These are phyloP conservation scores for Suillus spraguei DNA, from an alignment of 768 basidiomycete genomes.

Conservation along the genomic window DNA sequence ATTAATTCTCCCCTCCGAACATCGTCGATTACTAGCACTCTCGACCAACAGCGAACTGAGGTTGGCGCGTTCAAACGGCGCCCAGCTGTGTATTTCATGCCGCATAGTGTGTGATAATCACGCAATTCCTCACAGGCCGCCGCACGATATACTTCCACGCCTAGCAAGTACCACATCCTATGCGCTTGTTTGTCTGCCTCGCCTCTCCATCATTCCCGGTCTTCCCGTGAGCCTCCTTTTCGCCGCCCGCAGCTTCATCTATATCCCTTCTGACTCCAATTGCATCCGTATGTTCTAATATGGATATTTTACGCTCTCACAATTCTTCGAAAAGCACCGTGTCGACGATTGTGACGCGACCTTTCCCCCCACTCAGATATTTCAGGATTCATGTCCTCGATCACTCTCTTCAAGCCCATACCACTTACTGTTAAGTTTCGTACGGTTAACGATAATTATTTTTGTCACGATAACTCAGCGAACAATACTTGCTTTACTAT, in stretches of 20 bases:
- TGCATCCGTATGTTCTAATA: slow-evolving; percentile 14
- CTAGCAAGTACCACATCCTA: slow-evolving; percentile 11
- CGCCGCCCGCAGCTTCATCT: slow-evolving; percentile 33
- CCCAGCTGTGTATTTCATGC: slow-evolving; percentile 14
- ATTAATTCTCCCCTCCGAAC: slow-evolving; percentile 25
- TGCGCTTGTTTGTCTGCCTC: slow-evolving; percentile 15
- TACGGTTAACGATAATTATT: slow-evolving; percentile 24
- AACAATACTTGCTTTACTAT: slow-evolving; percentile 5
- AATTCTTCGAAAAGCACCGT: slow-evolving; percentile 35
- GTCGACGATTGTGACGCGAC: slow-evolving; percentile 25
- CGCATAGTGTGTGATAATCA: slow-evolving; percentile 23
- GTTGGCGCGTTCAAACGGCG: slow-evolving; percentile 10
- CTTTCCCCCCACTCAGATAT: slow-evolving; percentile 24
- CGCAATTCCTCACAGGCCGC: slow-evolving; percentile 24
- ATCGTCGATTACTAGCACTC: background rate
- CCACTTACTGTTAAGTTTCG: background rate
- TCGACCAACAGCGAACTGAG: background rate
- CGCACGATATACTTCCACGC: slow-evolving; percentile 26
- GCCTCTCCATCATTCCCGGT: slow-evolving; percentile 19
- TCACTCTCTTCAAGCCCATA: slow-evolving; percentile 14
- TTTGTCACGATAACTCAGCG: slow-evolving; percentile 19
- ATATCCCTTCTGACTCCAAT: slow-evolving; percentile 18
- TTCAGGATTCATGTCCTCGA: slow-evolving; percentile 25
- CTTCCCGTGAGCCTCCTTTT: slow-evolving; percentile 31
- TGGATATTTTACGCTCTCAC: slow-evolving; percentile 18